A percentile compares a stretch with the other conserved stretches of the same genome.
These are phyloP conservation scores for Teratosphaeria zuluensis DNA, from an alignment of 2,329 filamentous ascomycete genomes.

Conservation along the genomic window DNA sequence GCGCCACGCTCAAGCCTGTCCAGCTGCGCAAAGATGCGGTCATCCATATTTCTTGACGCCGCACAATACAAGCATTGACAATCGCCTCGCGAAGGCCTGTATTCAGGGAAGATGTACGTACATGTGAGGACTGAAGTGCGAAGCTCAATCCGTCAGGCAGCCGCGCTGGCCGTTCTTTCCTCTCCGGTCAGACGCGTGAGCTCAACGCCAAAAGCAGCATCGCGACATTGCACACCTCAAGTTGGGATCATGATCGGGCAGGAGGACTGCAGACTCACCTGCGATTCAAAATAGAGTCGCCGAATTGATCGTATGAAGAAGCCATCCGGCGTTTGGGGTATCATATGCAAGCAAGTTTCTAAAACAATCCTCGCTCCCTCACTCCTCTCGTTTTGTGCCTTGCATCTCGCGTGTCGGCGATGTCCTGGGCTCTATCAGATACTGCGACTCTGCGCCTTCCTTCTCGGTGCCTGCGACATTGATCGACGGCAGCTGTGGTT, in stretches of 20 bases:
- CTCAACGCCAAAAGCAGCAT: background rate
- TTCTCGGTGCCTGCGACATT: conserved; percentile 70
- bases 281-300: background rate
- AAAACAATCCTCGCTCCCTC: background rate
- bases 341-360: background rate
- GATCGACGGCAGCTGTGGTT: conserved; percentile 53
- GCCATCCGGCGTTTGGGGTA: background rate
- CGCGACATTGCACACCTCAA: background rate
- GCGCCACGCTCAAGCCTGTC: conserved; percentile 16
- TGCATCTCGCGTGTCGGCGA: background rate
- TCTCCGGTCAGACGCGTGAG: background rate
- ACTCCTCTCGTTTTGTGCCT: background rate
- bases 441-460: conserved; percentile 27
- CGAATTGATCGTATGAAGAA: background rate
- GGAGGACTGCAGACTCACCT: background rate
- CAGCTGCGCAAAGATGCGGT: conserved; percentile 19
- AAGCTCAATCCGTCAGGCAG: background rate
- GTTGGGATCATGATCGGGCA: background rate
- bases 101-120: background rate
- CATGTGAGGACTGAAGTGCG: background rate
- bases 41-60: conserved; percentile 8
- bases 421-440: background rate
- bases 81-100: background rate
- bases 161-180: background rate
- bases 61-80: background rate